Conservation (phyloP, 257 asterid genomes). For the Capsicum rhomboideum region DNA sequence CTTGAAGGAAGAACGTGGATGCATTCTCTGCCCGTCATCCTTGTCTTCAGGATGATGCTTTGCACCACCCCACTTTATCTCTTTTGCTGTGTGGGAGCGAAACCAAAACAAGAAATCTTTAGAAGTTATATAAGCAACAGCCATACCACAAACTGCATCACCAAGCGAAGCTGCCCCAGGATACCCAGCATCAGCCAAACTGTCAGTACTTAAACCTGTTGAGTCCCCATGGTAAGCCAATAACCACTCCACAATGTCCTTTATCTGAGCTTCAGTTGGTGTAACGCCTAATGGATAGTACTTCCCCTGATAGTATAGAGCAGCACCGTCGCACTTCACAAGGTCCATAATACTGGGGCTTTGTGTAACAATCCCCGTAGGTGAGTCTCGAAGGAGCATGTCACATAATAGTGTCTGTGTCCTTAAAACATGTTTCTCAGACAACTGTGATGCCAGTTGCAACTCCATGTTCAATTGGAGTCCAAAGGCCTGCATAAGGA, state of each 20-base stretch:
- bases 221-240: constrained; percentile 58
- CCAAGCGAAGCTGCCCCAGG: constrained; percentile 66
- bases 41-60: constrained; percentile 80
- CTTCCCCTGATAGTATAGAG: constrained; percentile 56
- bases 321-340: constrained; percentile 85
- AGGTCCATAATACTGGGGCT: constrained; percentile 80
- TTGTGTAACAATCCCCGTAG: constrained; percentile 66
- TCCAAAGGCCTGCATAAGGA: constrained; percentile 87
- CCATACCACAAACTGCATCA: constrained; percentile 81
- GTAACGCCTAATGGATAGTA: constrained; percentile 60
- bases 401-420: constrained; percentile 84
- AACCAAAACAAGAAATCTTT: constrained; percentile 78
- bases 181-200: constrained; percentile 81
- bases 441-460: constrained; percentile 59
- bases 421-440: constrained; percentile 68
- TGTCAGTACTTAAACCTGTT: constrained; percentile 81
- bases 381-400: constrained; percentile 77
- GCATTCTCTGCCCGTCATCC: constrained; percentile 79
- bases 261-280: constrained; percentile 65
- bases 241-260: constrained; percentile 66
- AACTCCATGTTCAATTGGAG: constrained; percentile 80
- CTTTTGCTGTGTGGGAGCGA: constrained; percentile 75
- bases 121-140: constrained; percentile 65
- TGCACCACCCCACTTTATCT: constrained; percentile 92
- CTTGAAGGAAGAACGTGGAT: constrained; percentile 86